phyloP scores from a whole-genome alignment of 106 monocot genomes.

The Acanthochlamys bracteata region DNA sequence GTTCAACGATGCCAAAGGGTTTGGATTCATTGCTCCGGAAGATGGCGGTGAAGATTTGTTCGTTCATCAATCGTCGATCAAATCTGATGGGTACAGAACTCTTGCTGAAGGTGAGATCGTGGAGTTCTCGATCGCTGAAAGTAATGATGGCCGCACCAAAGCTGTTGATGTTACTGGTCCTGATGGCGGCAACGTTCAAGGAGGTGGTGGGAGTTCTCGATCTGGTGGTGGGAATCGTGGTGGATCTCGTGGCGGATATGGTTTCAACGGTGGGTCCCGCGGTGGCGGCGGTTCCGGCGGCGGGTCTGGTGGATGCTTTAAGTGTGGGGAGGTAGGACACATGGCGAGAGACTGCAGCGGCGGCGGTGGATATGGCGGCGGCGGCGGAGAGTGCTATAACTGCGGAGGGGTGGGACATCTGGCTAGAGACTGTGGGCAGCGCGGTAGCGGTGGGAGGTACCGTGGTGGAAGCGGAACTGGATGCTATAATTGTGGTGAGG shows the following conservation, averaged over 20 bases:
- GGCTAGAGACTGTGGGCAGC: conserved; percentile 18
- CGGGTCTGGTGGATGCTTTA: not conserved
- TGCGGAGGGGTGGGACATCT: conserved; percentile 23
- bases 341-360: conserved; percentile 8
- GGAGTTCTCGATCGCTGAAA: conserved; percentile 31
- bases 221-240: conserved; percentile 8
- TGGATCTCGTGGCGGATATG: conserved; percentile 4
- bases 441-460: conserved; percentile 6
- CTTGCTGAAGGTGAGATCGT: conserved; percentile 40
- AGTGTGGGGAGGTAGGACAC: conserved; percentile 7
- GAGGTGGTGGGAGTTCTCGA: conserved; percentile 6
- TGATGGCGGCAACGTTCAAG: conserved; percentile 19
- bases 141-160: conserved; percentile 34
- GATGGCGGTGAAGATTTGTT: conserved; percentile 31
- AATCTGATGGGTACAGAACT: conserved; percentile 29
- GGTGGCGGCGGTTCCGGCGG: conserved; percentile 15
- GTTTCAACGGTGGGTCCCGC: conserved; percentile 7
- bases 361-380: not conserved
- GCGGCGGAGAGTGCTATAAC: conserved; percentile 13
- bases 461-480: conserved; percentile 9
- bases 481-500: conserved; percentile 23
- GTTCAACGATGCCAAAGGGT: conserved; percentile 40
- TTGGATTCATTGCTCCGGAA: conserved; percentile 45
- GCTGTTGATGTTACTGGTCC: conserved; percentile 37
- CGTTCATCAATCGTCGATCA: conserved; percentile 44